A percentile compares a stretch with the other conserved stretches of the same genome.
These are phyloP conservation scores for Nemania abortiva DNA, from an alignment of 2,329 filamentous ascomycete genomes.

Conservation along the genomic window DNA sequence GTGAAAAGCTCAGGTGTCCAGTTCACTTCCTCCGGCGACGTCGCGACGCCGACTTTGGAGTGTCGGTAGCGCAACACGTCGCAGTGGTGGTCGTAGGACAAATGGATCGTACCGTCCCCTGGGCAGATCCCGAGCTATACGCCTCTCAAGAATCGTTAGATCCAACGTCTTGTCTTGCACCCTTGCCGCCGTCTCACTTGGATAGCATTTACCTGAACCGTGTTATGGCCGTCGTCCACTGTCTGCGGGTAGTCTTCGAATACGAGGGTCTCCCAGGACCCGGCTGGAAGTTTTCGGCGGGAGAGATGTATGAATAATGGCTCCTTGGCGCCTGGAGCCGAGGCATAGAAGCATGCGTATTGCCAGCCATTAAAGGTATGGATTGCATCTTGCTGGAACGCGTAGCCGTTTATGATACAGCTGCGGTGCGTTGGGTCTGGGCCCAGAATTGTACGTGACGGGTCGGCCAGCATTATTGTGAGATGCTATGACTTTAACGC, in stretches of 20 bases:
- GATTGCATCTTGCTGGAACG: conserved; percentile 63
- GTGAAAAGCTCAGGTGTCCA: conserved; percentile 56
- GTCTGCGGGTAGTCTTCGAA: conserved; percentile 64
- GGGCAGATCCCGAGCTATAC: conserved; percentile 59
- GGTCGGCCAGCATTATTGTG: conserved; percentile 48
- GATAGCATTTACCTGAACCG: conserved; percentile 56
- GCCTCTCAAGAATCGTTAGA: conserved; percentile 26
- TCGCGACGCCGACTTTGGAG: conserved; percentile 52
- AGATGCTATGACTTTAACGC: not conserved
- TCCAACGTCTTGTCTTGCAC: not conserved
- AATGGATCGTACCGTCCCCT: conserved; percentile 65
- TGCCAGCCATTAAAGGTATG: conserved; percentile 62
- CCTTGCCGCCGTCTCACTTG: not conserved
- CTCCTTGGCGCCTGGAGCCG: conserved; percentile 44
- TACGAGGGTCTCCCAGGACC: conserved; percentile 59
- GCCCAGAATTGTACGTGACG: conserved; percentile 52
- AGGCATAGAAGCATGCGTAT: conserved; percentile 61
- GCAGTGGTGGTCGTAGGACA: conserved; percentile 65
- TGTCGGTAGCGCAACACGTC: conserved; percentile 57
- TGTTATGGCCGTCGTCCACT: conserved; percentile 65
- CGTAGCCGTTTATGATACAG: conserved; percentile 59
- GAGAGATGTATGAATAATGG: conserved; percentile 60
- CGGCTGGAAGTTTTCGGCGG: conserved; percentile 56
- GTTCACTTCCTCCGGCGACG: conserved; percentile 46
- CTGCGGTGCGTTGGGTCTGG: conserved; percentile 53